Evolutionary conservation across 805 yeast genomes (phyloP), one percentile per base, ranked within the genome.

Genomic region (Saccharomycopsis sp.): DNA sequence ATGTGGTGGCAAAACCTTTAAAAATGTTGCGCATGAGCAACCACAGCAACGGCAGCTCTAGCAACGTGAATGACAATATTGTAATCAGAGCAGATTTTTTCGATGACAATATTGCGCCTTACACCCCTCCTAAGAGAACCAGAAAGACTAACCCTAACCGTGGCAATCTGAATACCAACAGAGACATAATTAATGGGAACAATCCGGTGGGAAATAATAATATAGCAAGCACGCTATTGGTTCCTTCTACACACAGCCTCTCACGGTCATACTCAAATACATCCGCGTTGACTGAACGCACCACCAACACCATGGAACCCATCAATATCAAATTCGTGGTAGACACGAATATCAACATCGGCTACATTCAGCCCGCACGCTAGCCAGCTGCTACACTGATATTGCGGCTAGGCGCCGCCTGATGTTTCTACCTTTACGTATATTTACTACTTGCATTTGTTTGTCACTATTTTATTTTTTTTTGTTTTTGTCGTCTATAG

Each of bases 281-380:
- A 14, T 53, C 56, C n/a, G 47, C 24, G 22, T 34, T 34, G 3
- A 53, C 56, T 34, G 49, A 53, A 12, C 38, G 12, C 12, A 15
- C 25, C 7, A 38, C 56, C 24, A 41, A 19, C 24, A 22, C 15
- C 7, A 41, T 47, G n/a, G 22, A 53, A 14, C 54, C 17, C n/a
- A 3, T 20, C 17, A 52, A 52, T 9, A 25, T n/a, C 23, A 24
- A 53, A 42, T 41, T 53, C 22, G 56, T 53, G 23, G 20, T 53
- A n/a, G 56, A 53, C 24, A 53, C 56, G 3, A 34, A 53, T 42
- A 53, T 53, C 24, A 53, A 53, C 17, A 53, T 53, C 17, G 56
- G 56, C 12, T 35, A 38, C 29, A 19, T 44, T 19, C 49, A 44
- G 49, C 49, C 49, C 19, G 49, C 22, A 44, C 49, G 49, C 22